Evolutionary conservation across 2,329 filamentous ascomycete species (phyloP), one percentile per base, ranked within the genome.

Genomic region (Hysterium pulicare): DNA sequence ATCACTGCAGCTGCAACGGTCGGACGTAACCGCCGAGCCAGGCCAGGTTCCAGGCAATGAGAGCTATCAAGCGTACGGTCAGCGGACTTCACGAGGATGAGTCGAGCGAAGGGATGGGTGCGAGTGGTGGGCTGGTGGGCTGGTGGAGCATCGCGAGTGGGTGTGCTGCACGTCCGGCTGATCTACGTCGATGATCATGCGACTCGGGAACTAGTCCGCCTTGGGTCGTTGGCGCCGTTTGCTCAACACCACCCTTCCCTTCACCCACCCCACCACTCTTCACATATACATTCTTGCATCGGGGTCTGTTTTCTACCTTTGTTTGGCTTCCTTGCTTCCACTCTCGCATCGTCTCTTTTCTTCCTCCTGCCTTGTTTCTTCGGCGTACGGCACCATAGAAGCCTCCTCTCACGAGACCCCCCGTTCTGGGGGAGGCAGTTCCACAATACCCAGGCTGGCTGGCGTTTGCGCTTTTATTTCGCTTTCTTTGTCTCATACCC

Each of bases 81-180:
- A 66, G 51, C 61, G 59, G 50, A 66, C 62, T 32, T 65, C 63
- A 47, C 62, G 60, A 41, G 60, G 63, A 40, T 67, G 59, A 54
- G 38, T 45, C 40, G 38, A 41, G 32, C 35, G 33, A 32, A 40
- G 36, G 43, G 41, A 41, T 33, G 26, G 21, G 19, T 10, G 31
- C 10, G 16, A 21, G 35, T n/a, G 35, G 13, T 16, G 5, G n/a
- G 30, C n/a, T 41, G 39, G 45, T 47, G 47, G 50, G 34, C 21
- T 11, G 10, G 34, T 20, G 34, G n/a, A n/a, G n/a, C n/a, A n/a
- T n/a, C n/a, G n/a, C 13, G 8, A 31, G 17, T 10, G 21, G 35
- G 35, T 38, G 35, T 26, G 35, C 35, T 38, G 35, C 35, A 38
- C 15, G 35, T 13, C 35, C 5, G 20, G 19, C 9, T 13, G n/a